A percentile compares a stretch with the other conserved stretches of the same genome.
These are phyloP conservation scores for Lanmaoa pseudosensibilis DNA, from an alignment of 768 basidiomycete genomes.

Conservation along the genomic window DNA sequence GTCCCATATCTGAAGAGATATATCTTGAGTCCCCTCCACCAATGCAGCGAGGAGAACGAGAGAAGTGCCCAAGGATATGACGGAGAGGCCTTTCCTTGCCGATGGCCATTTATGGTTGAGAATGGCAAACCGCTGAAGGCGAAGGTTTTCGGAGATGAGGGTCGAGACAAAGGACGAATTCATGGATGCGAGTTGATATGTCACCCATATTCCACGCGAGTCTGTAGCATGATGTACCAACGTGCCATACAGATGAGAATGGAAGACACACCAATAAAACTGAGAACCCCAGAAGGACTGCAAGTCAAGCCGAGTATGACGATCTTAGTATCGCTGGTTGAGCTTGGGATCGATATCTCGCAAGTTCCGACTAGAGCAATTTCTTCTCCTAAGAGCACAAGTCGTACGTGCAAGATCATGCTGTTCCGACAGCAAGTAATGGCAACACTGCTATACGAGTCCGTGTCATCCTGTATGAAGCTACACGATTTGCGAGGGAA, in stretches of 20 bases:
- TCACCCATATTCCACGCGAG: slow-evolving; percentile 44
- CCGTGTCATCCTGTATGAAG: slow-evolving; percentile 25
- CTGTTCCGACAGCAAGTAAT: slow-evolving; percentile 26
- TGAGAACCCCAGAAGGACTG: slow-evolving; percentile 49
- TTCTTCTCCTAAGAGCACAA: slow-evolving; percentile 22
- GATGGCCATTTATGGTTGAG: slow-evolving; percentile 7
- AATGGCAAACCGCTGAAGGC: slow-evolving; percentile 21
- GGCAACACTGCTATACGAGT: slow-evolving; percentile 6
- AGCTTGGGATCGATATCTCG: slow-evolving; percentile 21
- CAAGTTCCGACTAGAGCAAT: slow-evolving; percentile 17
- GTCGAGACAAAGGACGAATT: slow-evolving; percentile 27
- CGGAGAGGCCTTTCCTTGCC: slow-evolving; percentile 28
- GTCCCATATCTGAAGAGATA: slow-evolving; percentile 66
- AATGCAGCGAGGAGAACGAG: slow-evolving; percentile 55
- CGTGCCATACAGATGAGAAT: background rate
- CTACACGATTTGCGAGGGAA: slow-evolving; percentile 30
- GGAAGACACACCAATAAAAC: slow-evolving; percentile 45
- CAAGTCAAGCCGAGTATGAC: slow-evolving; percentile 22
- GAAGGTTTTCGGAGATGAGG: slow-evolving; percentile 22
- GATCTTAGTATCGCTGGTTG: background rate
- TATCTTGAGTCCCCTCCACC: slow-evolving; percentile 36
- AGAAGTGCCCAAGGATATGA: slow-evolving; percentile 55
- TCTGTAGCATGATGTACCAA: slow-evolving; percentile 32
- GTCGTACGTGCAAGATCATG: slow-evolving; percentile 21
- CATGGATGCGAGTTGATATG: slow-evolving; percentile 33